Evolutionary conservation across 225 moss, liverwort and hornwort genomes (phyloP), one percentile per base, ranked within the genome.

Genomic region (Pseudoscleropodium purum): DNA sequence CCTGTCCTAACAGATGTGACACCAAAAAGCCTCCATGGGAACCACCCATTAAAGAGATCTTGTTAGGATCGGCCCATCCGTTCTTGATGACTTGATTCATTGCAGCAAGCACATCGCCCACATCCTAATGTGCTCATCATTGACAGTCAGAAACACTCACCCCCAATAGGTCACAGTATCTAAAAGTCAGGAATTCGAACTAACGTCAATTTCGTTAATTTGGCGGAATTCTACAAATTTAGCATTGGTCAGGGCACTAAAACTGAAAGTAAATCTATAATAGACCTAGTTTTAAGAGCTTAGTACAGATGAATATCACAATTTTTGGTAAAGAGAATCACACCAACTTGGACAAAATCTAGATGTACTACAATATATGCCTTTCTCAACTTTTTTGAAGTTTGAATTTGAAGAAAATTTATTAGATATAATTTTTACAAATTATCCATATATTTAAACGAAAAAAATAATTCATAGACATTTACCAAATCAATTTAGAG

Each of bases 21-120:
- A 95, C 95, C 88, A 99, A 91, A 87, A 99, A 99, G 70, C 99
- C 99, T 79, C 97, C 97, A 91, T 99, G 99, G 72, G 99, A 99
- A 88, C 99, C 99, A 89, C 99, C 99, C 83, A 99, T 79, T 82
- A 99, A 95, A 87, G 95, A 97, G 84, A 99, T 95, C 88, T 87
- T 96, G 76, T 91, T 87, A 79, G 97, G 93, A 84, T 99, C 97
- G 69, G 96, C 97, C 90, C 95, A 92, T 89, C 95, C 96, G 75
- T 95, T 93, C 74, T 95, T 92, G 87, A 97, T 93, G 41, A 97
- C 94, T 81, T 96, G 92, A 92, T 99, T 94, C 60, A 99, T 86
- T 72, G 99, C 96, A 90, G 90, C 91, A 86, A 99, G 96, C 79
- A 97, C 97, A 87, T 99, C 99, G 75, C 85, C 93, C 52, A 99